Percentiles rank a stretch among this genome's conserved stretches.
Evolutionary conservation across 768 basidiomycete species (phyloP).

Genomic region (Lentinula boryana): DNA sequence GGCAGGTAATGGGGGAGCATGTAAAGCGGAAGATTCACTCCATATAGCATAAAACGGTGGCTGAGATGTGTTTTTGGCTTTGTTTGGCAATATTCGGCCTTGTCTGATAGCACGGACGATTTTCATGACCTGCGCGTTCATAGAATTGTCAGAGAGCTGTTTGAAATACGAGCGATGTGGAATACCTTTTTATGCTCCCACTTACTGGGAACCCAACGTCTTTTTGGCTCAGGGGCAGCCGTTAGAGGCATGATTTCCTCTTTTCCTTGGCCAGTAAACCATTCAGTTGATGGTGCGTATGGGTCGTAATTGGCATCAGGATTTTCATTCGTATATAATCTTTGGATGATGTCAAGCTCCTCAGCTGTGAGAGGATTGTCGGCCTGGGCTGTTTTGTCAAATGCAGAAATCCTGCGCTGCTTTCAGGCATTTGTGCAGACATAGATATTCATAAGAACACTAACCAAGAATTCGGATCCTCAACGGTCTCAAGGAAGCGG

Average conservation of each 20-base stretch:
- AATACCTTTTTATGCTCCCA: slow-evolving; percentile 99
- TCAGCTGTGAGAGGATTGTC: slow-evolving; percentile 84
- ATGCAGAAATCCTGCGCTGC: slow-evolving; percentile 73
- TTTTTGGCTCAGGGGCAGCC: slow-evolving; percentile 89
- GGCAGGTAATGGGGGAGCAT: slow-evolving; percentile 86
- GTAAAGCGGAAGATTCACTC: slow-evolving; percentile 69
- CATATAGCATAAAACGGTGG: slow-evolving; percentile 84
- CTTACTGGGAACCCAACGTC: slow-evolving; percentile 94
- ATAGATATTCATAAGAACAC: slow-evolving; percentile 14
- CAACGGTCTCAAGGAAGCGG: slow-evolving; percentile 90
- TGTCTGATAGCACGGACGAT: slow-evolving; percentile 97
- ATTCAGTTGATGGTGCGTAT: slow-evolving; percentile 90
- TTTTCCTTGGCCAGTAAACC: slow-evolving; percentile 96
- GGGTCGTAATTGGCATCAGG: slow-evolving; percentile 89
- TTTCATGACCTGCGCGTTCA: slow-evolving; percentile 80
- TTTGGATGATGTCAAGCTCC: slow-evolving; percentile 91
- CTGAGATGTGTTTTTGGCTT: slow-evolving; percentile 61
- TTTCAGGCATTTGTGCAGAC: neutral
- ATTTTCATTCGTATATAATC: slow-evolving; percentile 86
- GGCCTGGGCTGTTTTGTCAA: slow-evolving; percentile 81
- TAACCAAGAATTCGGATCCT: slow-evolving; percentile 87
- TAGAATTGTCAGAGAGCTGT: slow-evolving; percentile 1
- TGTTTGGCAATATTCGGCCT: slow-evolving; percentile 88
- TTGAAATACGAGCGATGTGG: neutral
- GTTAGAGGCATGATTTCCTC: slow-evolving; percentile 93